A percentile compares a stretch with the other conserved stretches of the same genome.
Evolutionary conservation across 2,329 filamentous ascomycete genomes (phyloP).

Genomic region (Plectosphaerella plurivora): DNA sequence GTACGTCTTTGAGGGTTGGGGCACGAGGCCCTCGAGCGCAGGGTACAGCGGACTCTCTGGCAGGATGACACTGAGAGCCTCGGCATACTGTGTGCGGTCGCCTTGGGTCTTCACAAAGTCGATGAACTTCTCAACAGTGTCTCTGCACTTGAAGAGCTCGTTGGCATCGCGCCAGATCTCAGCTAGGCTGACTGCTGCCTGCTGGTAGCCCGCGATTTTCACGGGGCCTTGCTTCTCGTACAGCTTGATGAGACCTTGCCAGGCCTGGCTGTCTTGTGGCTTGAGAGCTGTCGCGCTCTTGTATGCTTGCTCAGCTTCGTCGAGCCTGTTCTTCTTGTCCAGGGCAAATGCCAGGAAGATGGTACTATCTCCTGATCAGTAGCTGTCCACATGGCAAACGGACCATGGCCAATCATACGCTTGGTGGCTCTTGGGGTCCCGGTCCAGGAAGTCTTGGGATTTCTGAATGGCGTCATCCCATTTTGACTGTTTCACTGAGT

Average conservation of each 20-base stretch:
- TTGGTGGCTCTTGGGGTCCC: constrained; percentile 77
- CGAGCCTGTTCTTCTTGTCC: constrained; percentile 68
- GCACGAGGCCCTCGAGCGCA: constrained; percentile 77
- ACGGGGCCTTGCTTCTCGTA: constrained; percentile 72
- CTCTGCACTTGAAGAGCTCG: constrained; percentile 59
- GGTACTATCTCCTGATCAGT: constrained; percentile 9
- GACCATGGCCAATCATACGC: constrained; percentile 46
- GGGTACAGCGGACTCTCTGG: constrained; percentile 78
- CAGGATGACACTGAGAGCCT: constrained; percentile 70
- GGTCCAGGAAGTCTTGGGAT: constrained; percentile 63
- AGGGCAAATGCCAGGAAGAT: constrained; percentile 85
- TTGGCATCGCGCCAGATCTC: constrained; percentile 67
- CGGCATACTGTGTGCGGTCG: constrained; percentile 67
- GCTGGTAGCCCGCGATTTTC: constrained; percentile 69
- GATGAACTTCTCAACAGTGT: constrained; percentile 74
- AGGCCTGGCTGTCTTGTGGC: constrained; percentile 74
- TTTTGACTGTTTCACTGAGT: constrained; percentile 72
- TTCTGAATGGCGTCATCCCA: constrained; percentile 72
- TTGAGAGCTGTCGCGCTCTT: constrained; percentile 66
- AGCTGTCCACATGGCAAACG: neutral
- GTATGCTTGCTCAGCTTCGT: constrained; percentile 76
- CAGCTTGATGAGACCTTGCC: constrained; percentile 82
- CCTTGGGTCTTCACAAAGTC: constrained; percentile 70
- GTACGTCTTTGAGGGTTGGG: constrained; percentile 75
- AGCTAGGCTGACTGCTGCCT: constrained; percentile 68